phyloP scores from a whole-genome alignment of 2,329 filamentous ascomycete genomes.

The Xylariaceae sp. region DNA sequence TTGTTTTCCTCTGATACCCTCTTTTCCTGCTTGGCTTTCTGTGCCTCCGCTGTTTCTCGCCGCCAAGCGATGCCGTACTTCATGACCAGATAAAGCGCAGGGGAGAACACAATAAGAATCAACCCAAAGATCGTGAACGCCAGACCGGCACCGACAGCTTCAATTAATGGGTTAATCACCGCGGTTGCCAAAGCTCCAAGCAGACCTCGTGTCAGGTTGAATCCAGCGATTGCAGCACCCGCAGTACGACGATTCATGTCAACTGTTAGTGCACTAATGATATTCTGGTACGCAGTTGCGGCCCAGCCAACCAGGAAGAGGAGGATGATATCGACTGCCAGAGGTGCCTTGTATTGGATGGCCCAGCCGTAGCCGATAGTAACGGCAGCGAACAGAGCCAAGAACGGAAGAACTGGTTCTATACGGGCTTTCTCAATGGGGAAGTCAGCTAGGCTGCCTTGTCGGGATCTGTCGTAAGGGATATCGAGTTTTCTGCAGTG shows the following conservation, averaged over 20 bases:
- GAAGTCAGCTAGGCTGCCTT: slow-evolving; percentile 32
- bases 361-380: slow-evolving; percentile 37
- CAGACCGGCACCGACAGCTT: slow-evolving; percentile 40
- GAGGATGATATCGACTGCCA: slow-evolving; percentile 34
- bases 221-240: slow-evolving; percentile 41
- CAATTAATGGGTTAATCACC: slow-evolving; percentile 39
- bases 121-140: slow-evolving; percentile 36
- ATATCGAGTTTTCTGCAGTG: slow-evolving; percentile 48
- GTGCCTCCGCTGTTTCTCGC: no score
- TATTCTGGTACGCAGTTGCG: slow-evolving; percentile 40
- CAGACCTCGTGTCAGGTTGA: slow-evolving; percentile 42
- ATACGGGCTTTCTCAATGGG: slow-evolving; percentile 34
- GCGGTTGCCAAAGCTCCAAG: slow-evolving; percentile 42
- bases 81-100: slow-evolving; percentile 32
- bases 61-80: slow-evolving; percentile 28
- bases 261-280: slow-evolving; percentile 40
- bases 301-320: slow-evolving; percentile 34
- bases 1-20: no score
- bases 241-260: slow-evolving; percentile 41
- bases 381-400: slow-evolving; percentile 40
- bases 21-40: no score
- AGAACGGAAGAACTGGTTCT: slow-evolving; percentile 35
- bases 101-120: slow-evolving; percentile 29
- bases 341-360: slow-evolving; percentile 27
- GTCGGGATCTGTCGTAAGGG: slow-evolving; percentile 44